Evolutionary conservation across 2,329 filamentous ascomycete genomes (phyloP).

Genomic region (Colletotrichum orbiculare): DNA sequence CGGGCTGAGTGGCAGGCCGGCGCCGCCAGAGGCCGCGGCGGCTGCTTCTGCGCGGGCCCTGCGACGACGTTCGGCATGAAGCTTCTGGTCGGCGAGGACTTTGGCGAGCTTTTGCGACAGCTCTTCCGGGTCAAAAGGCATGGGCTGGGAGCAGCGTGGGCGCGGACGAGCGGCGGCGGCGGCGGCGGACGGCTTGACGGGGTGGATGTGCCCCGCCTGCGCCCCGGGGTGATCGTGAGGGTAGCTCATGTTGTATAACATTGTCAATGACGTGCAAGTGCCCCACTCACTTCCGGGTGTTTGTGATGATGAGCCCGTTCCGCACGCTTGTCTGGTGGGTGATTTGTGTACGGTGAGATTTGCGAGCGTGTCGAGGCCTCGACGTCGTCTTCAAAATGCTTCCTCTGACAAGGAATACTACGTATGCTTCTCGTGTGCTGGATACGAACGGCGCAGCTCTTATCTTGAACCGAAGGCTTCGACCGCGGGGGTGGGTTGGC

Average conservation of each 20-base stretch:
- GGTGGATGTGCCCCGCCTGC: constrained; percentile 12
- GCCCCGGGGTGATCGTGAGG: constrained; percentile 37
- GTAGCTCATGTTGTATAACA: constrained; percentile 43
- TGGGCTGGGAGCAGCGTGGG: constrained; percentile 37
- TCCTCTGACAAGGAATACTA: too few relatives aligned
- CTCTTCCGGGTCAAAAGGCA: constrained; percentile 64
- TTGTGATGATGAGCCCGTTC: not conserved
- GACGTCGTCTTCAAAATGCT: too few relatives aligned
- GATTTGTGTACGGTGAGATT: not conserved
- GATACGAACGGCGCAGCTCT: not conserved
- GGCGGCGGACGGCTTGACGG: constrained; percentile 19
- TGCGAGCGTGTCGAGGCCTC: too few relatives aligned
- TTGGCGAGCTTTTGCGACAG: constrained; percentile 62
- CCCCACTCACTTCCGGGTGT: constrained; percentile 1
- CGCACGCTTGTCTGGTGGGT: too few relatives aligned
- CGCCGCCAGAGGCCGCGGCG: constrained; percentile 3
- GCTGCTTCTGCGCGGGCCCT: constrained; percentile 43
- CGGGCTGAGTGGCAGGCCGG: not conserved
- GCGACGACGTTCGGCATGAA: constrained; percentile 49
- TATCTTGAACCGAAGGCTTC: not conserved
- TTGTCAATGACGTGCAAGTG: constrained; percentile 26
- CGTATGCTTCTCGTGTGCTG: too few relatives aligned
- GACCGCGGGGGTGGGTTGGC: constrained; percentile 2
- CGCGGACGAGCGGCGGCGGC: constrained; percentile 25
- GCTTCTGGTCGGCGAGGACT: constrained; percentile 63